Evolutionary conservation across 2,329 filamentous ascomycete species (phyloP), one percentile per base, ranked within the genome.

Genomic region (Nannizzia gypsea): DNA sequence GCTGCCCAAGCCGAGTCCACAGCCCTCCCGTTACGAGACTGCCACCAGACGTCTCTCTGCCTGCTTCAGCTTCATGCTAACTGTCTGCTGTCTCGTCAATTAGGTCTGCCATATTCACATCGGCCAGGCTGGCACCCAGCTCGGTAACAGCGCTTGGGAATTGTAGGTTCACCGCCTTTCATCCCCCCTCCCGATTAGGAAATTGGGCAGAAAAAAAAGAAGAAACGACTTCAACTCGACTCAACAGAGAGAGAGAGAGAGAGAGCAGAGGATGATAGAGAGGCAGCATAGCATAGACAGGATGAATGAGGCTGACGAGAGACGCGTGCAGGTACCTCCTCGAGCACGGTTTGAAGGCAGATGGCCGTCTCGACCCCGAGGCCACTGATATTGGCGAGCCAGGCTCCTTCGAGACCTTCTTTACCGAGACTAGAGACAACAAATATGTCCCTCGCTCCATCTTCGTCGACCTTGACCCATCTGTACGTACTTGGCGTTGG

Each of bases 401-500:
- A 56, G 83, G 82, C 63, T 82, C 82, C 56, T 83, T 80, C 67
- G 82, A 85, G 67, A 86, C 83, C 62, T 86, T 86, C 74, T 86
- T 86, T 76, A 84, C 79, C 60, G 83, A 86, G 72, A 84, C 83
- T 38, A 75, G 78, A 65, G 78, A 70, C 67, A 83, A 83, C 66
- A 86, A 86, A 81, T 85, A 85, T 69, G 83, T 86, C 20, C 83
- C 83, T 62, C 81, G 83, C 62, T 84, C 83, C 60, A 84, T 86
- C 74, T 86, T 85, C 68, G 81, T 84, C 64, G 83, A 86, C 69
- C 74, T 86, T 62, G 83, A 86, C 69, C 83, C 83, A 24, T 83
- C 81, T 64, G 80, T 82, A 74, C 60, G 77, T 67, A 26, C 42
- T 48, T 38, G 17, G 50, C 3, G n/a, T 15, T 60, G 11, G 22